Conservation (phyloP, 2,329 filamentous ascomycete genomes). For the Monascus ruber region DNA sequence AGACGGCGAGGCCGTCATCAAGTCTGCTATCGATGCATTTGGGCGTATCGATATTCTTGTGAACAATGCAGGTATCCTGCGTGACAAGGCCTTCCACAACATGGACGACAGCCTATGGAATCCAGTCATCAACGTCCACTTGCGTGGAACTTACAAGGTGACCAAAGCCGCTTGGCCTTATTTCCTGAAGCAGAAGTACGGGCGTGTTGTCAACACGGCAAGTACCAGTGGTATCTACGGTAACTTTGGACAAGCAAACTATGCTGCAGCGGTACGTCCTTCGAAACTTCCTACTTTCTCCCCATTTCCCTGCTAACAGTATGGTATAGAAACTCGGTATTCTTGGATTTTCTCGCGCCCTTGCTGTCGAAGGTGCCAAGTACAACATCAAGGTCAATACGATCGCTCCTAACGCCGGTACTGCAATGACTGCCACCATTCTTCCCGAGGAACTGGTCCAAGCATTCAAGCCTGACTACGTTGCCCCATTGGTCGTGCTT, state of each 20-base stretch:
- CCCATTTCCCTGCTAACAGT: slow-evolving; percentile 3
- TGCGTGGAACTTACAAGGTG: slow-evolving; percentile 89
- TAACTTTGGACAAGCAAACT: slow-evolving; percentile 98
- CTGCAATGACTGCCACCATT: slow-evolving; percentile 85
- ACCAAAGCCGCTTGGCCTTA: slow-evolving; percentile 97
- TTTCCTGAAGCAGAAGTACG: slow-evolving; percentile 97
- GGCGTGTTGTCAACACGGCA: slow-evolving; percentile 91
- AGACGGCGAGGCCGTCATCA: slow-evolving; percentile 82
- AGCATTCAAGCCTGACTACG: slow-evolving; percentile 98
- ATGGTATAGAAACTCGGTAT: slow-evolving; percentile 67
- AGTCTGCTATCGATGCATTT: slow-evolving; percentile 84
- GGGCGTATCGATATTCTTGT: slow-evolving; percentile 89
- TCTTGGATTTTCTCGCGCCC: slow-evolving; percentile 83
- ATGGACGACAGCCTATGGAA: slow-evolving; percentile 96
- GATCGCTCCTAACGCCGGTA: slow-evolving; percentile 94
- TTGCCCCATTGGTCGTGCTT: slow-evolving; percentile 81
- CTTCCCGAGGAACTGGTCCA: slow-evolving; percentile 96
- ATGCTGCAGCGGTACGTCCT: slow-evolving; percentile 66
- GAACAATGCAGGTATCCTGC: slow-evolving; percentile 96
- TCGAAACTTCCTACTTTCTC: slow-evolving; percentile 4
- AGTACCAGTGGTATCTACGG: slow-evolving; percentile 97
- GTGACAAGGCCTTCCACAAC: slow-evolving; percentile 95
- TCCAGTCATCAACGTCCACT: slow-evolving; percentile 80
- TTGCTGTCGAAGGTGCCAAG: slow-evolving; percentile 87
- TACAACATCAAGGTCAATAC: slow-evolving; percentile 99